A percentile compares a stretch with the other conserved stretches of the same genome.
Evolutionary conservation across 305 asterid species (phyloP).

Genomic region (Rubia tinctorum): DNA sequence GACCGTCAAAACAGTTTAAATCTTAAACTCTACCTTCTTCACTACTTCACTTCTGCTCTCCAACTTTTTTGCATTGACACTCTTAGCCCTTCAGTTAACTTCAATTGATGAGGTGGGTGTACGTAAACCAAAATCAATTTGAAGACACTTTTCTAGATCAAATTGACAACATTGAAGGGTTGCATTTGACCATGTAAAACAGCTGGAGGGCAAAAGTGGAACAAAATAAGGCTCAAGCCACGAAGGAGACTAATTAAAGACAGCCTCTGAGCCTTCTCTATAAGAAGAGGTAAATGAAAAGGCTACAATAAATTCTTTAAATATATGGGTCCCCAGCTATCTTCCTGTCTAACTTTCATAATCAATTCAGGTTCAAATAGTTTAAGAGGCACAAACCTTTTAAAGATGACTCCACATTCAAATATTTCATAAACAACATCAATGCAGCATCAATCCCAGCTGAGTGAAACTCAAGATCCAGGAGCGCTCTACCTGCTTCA

Average conservation of each 20-base stretch:
- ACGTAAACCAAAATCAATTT: neutral
- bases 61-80: neutral
- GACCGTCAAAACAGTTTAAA: neutral
- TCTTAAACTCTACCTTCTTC: neutral
- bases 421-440: slow-evolving; percentile 62
- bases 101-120: neutral
- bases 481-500: slow-evolving; percentile 83
- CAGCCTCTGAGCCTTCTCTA: neutral
- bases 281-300: neutral
- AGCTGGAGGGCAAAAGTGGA: neutral
- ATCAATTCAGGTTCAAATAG: slow-evolving; percentile 11
- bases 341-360: neutral
- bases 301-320: neutral
- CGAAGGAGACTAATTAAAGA: neutral
- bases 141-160: neutral
- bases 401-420: slow-evolving; percentile 67
- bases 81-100: neutral
- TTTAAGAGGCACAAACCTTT: slow-evolving; percentile 53
- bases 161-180: neutral
- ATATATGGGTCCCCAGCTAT: neutral
- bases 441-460: slow-evolving; percentile 83
- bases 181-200: neutral
- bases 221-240: neutral
- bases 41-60: neutral
- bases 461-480: slow-evolving; percentile 86